phyloP scores from a whole-genome alignment of 2,329 filamentous ascomycete genomes.

The Coniochaeta pulveracea region DNA sequence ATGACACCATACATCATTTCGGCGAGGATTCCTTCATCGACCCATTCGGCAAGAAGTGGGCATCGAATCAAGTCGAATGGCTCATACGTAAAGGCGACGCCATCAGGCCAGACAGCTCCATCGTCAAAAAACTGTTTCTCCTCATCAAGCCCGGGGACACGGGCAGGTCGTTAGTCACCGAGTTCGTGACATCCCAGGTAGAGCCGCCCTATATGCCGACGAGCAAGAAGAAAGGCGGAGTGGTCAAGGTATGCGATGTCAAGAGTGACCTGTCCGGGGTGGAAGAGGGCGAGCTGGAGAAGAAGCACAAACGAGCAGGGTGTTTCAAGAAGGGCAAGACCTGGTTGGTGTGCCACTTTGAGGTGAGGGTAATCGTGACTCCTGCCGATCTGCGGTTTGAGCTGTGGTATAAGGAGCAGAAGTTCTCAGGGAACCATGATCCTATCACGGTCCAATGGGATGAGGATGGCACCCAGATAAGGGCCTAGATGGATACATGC shows the following conservation, averaged over 20 bases:
- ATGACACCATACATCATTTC: constrained; percentile 22
- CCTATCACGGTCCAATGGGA: constrained; percentile 25
- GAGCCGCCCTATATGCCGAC: constrained; percentile 23
- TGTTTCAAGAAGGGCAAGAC: constrained; percentile 21
- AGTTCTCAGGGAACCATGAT: constrained; percentile 25
- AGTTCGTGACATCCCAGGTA: constrained; percentile 27
- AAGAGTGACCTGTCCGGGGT: constrained; percentile 28
- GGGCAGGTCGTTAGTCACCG: constrained; percentile 23
- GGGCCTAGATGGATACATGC: neutral
- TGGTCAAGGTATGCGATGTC: constrained; percentile 25
- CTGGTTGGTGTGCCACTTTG: constrained; percentile 29
- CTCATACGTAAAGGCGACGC: constrained; percentile 29
- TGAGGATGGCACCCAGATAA: constrained; percentile 11
- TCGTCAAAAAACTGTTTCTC: constrained; percentile 23
- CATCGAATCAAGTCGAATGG: constrained; percentile 29
- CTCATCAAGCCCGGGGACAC: constrained; percentile 19
- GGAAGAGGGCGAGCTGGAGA: constrained; percentile 23
- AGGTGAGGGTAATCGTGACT: constrained; percentile 42
- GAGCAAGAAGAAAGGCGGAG: constrained; percentile 26
- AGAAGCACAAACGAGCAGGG: constrained; percentile 22
- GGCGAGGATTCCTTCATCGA: constrained; percentile 24
- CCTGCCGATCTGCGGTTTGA: constrained; percentile 24
- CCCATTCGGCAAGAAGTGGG: constrained; percentile 22
- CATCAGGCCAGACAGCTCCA: constrained; percentile 21
- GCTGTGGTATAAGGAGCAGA: constrained; percentile 28